Conservation (phyloP, 129 eudicot species). For the Arctium minus region DNA sequence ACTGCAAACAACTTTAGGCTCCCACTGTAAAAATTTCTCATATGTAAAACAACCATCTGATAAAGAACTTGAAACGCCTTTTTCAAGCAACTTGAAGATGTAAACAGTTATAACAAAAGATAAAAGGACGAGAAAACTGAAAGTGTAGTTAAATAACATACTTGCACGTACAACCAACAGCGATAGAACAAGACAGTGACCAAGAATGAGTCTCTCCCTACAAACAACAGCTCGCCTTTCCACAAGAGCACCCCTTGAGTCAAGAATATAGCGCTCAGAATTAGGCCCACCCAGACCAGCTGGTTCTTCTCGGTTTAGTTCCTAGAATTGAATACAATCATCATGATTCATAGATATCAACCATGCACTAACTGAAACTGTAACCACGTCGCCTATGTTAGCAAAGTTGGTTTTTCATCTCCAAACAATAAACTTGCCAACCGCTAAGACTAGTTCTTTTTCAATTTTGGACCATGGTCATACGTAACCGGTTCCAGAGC, state of each 20-base stretch:
- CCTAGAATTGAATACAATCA: conserved; percentile 41
- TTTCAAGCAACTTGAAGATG: background rate
- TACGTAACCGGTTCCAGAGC: background rate
- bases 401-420: background rate
- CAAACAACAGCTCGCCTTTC: conserved; percentile 91
- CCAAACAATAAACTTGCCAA: background rate
- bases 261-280: conserved; percentile 71
- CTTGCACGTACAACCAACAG: conserved; percentile 84
- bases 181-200: conserved; percentile 91
- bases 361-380: conserved; percentile 1
- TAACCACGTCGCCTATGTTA: background rate
- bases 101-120: conserved; percentile 7
- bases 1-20: background rate
- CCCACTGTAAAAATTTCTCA: background rate
- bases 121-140: background rate
- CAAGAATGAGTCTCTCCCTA: conserved; percentile 92
- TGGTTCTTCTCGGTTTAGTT: conserved; percentile 88
- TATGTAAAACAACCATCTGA: background rate
- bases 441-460: background rate
- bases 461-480: too few relatives aligned
- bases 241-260: conserved; percentile 88
- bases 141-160: conserved; percentile 34
- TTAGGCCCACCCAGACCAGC: conserved; percentile 92
- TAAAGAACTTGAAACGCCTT: background rate
- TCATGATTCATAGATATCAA: background rate